phyloP scores from a whole-genome alignment of 1,284 basidiomycete genomes.

The Trichosporon sp. region DNA sequence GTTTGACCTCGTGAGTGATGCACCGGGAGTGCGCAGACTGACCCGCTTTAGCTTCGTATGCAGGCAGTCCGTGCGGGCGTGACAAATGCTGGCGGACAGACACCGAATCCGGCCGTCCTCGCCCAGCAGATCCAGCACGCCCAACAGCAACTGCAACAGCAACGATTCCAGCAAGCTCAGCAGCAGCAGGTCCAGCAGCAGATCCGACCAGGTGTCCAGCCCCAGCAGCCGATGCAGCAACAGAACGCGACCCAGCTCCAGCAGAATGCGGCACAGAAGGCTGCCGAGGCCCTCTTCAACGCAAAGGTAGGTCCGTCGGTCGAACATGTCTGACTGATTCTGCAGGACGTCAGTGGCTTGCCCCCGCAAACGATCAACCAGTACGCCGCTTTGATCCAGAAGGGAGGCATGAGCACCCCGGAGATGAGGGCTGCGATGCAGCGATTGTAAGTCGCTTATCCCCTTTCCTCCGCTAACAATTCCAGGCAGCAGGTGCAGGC shows the following conservation, averaged over 20 bases:
- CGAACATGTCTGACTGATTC: constrained; percentile 11
- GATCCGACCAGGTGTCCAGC: constrained; percentile 5
- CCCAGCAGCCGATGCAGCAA: constrained; percentile 18
- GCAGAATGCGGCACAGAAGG: constrained; percentile 19
- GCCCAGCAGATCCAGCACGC: constrained; percentile 29
- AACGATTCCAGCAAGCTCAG: constrained; percentile 8
- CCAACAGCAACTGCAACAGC: constrained; percentile 19
- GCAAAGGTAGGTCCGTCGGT: constrained; percentile 23
- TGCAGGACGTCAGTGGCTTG: constrained; percentile 26
- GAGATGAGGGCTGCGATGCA: constrained; percentile 27
- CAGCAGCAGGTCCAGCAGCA: constrained; percentile 20
- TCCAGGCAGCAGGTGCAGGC: constrained; percentile 22
- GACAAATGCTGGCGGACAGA: constrained; percentile 23
- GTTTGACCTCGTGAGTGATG: constrained; percentile 30
- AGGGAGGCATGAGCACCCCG: constrained; percentile 24
- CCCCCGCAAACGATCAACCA: constrained; percentile 25
- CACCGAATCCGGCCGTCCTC: constrained; percentile 21
- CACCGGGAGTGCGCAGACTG: background rate
- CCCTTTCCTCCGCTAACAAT: background rate
- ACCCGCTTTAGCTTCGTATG: constrained; percentile 30
- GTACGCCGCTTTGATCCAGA: constrained; percentile 26
- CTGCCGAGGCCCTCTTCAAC: constrained; percentile 23
- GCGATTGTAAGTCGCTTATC: constrained; percentile 19
- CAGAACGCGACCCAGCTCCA: constrained; percentile 2
- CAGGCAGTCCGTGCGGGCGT: constrained; percentile 27